Evolutionary conservation across 2,329 filamentous ascomycete species (phyloP).

Genomic region (Ceratocystis huliohia): DNA sequence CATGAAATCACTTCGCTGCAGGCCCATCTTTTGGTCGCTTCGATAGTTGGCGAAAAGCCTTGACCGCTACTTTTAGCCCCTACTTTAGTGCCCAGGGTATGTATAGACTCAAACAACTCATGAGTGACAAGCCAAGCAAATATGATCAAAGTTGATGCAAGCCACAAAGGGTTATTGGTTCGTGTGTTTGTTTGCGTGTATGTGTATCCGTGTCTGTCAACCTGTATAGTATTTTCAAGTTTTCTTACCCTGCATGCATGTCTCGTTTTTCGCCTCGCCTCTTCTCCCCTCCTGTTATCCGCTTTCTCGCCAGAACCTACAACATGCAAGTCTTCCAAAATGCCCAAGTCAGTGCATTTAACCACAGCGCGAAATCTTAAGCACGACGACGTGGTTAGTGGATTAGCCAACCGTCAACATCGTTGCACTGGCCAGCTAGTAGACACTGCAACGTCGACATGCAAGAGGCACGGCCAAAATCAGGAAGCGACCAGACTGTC

Average conservation of each 20-base stretch:
- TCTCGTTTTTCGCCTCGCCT: neutral
- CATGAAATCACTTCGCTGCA: neutral
- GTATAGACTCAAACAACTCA: neutral
- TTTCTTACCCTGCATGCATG: neutral
- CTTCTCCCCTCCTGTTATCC: neutral
- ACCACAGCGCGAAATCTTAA: neutral
- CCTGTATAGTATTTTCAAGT: neutral
- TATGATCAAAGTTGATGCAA: neutral
- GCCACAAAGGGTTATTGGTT: neutral
- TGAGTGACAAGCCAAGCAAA: neutral
- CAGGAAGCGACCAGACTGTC: neutral
- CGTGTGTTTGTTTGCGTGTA: neutral
- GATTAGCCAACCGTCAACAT: neutral
- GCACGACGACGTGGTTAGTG: slow-evolving; percentile 1
- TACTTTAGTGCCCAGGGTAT: neutral
- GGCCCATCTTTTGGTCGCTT: neutral
- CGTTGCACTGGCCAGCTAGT: neutral
- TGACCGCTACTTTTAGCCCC: slow-evolving; percentile 7
- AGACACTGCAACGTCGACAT: neutral
- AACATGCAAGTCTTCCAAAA: neutral
- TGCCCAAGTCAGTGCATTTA: neutral
- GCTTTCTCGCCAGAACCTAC: neutral
- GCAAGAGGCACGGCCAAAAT: neutral
- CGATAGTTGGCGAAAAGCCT: neutral
- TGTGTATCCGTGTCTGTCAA: neutral